These are phyloP conservation scores for Yamadazyma insecticola DNA, from an alignment of 805 yeast species.

Conservation along the genomic window DNA sequence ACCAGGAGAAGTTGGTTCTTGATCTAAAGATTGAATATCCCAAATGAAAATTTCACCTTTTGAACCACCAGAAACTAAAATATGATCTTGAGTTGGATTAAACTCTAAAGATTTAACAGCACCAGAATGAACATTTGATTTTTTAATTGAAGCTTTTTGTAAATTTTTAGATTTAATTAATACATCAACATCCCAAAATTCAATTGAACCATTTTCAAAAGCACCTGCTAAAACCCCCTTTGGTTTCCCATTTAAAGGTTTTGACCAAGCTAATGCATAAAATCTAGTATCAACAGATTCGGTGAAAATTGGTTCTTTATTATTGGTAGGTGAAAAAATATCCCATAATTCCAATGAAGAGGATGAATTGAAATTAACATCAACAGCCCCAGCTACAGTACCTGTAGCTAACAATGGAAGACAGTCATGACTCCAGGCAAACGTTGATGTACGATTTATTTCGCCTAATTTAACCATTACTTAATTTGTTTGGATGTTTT, in stretches of 20 bases:
- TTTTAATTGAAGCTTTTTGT: conserved; percentile 42
- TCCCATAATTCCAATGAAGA: conserved; percentile 81
- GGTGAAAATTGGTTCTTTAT: conserved; percentile 30
- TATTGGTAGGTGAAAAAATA: conserved; percentile 39
- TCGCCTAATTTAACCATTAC: conserved; percentile 73
- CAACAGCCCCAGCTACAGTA: conserved; percentile 94
- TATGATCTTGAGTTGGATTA: conserved; percentile 66
- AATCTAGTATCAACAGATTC: conserved; percentile 42
- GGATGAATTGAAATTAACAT: conserved; percentile 75
- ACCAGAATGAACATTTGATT: conserved; percentile 56
- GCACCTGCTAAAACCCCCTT: conserved; percentile 78
- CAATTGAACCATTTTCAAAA: conserved; percentile 74
- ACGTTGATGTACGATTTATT: conserved; percentile 81
- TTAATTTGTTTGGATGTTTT: too few species aligned
- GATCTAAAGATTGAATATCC: conserved; percentile 70
- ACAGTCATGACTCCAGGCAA: conserved; percentile 86
- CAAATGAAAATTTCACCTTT: conserved; percentile 86
- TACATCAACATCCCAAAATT: conserved; percentile 70
- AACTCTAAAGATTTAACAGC: conserved; percentile 71
- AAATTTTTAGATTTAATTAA: conserved; percentile 38
- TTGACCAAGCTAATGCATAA: conserved; percentile 82
- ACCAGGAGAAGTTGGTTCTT: conserved; percentile 66
- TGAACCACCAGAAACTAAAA: conserved; percentile 84
- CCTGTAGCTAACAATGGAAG: conserved; percentile 84
- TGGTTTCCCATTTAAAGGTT: conserved; percentile 44